A percentile compares a stretch with the other conserved stretches of the same genome.
Evolutionary conservation across 805 yeast genomes (phyloP).

Genomic region (Ogataea ramenticola): DNA sequence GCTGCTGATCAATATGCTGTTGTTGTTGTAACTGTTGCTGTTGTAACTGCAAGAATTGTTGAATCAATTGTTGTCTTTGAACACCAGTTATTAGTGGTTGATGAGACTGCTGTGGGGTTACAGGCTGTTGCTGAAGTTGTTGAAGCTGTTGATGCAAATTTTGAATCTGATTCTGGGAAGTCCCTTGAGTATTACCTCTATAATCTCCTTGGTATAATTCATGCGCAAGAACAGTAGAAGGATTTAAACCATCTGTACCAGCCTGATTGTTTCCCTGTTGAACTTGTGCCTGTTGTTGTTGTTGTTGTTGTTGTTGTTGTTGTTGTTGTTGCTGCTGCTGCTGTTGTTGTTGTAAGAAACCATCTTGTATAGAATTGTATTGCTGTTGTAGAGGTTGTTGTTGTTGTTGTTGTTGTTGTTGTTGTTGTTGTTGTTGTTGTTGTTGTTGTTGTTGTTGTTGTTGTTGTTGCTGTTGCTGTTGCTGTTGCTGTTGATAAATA

Average conservation of each 20-base stretch:
- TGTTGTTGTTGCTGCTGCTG: conserved; percentile 19
- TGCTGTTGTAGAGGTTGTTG: not conserved
- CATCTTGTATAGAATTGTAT: conserved; percentile 15
- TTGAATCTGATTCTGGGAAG: conserved; percentile 16
- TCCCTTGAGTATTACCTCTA: conserved; percentile 25
- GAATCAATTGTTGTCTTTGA: conserved; percentile 12
- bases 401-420: conserved; percentile 1
- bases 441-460: conserved; percentile 7
- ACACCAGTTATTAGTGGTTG: conserved; percentile 15
- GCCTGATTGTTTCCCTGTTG: conserved; percentile 2
- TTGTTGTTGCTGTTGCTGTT: conserved; percentile 9
- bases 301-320: conserved; percentile 20
- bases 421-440: conserved; percentile 1
- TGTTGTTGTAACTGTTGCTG: conserved; percentile 24
- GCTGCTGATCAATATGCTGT: conserved; percentile 19
- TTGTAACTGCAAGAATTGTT: conserved; percentile 19
- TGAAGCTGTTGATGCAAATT: conserved; percentile 14
- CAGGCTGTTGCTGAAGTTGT: conserved; percentile 18
- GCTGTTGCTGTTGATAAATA: conserved; percentile 6
- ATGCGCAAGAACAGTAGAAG: conserved; percentile 32
- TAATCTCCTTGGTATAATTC: conserved; percentile 33
- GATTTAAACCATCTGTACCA: conserved; percentile 20
- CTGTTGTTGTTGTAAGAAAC: conserved; percentile 16
- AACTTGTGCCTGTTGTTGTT: conserved; percentile 13
- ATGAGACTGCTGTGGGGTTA: conserved; percentile 18